Evolutionary conservation across 495 filamentous ascomycete species (phyloP), one percentile per base, ranked within the genome.

Genomic region (Geopyxis carbonaria): DNA sequence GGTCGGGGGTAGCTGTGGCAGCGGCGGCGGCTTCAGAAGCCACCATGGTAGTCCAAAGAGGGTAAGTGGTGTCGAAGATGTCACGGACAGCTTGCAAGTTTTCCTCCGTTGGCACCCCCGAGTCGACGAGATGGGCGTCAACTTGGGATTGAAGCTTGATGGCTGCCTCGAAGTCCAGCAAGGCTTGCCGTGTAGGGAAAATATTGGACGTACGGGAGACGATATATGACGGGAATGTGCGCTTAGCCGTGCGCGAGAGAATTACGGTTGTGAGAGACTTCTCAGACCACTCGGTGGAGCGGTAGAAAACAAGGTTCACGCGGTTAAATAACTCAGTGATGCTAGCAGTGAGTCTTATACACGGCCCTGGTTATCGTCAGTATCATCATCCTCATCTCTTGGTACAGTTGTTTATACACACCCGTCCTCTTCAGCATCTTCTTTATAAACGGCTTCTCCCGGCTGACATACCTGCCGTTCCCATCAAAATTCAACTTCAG

Each of bases 241-340:
- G 71, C 32, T 73, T 71, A 5, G 81, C 76, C 20, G 85, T 89
- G 38, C 84, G 82, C 10, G 89, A 81, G 8, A 97, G 72, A 41
- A 97, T 93, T 44, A 95, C 87, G 2, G 86, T 87, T 2, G 82
- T 93, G 2, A 97, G 68, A 8, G 87, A 93, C 49, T 93, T 94
- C 49, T 94, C 89, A 0, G 86, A 89, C 86, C 87, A 95, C 55
- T 93, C 85, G 0, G 86, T 92, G 20, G 86, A 94, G 22, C 86
- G 69, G 53, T 94, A 94, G 55, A 93, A 95, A 34, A 97, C 86
- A 5, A 97, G 61, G 59, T 95, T 87, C 1, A 94, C 82, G 22
- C 89, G 72, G 53, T 93, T 85, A 49, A 97, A 97, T 3, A 97
- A 68, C 42, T 73, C 78, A 40, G 82, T 69, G n/a, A 75, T 68